Evolutionary conservation across 1,284 basidiomycete species (phyloP), one percentile per base, ranked within the genome.

Genomic region (Singerocomus inundabilis): DNA sequence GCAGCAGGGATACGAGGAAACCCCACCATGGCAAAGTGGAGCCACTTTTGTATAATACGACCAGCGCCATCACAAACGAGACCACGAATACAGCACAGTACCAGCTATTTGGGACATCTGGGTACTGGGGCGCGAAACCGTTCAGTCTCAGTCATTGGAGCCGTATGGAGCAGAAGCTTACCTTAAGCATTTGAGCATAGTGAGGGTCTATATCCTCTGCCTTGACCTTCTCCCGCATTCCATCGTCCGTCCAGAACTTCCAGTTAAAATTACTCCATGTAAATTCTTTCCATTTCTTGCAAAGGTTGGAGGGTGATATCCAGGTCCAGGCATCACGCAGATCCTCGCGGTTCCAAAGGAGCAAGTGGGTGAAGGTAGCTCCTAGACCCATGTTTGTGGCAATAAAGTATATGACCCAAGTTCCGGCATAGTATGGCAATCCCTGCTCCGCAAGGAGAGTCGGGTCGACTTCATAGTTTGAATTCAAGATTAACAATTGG

Each of bases 131-230:
- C 7, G 8, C 33, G 7, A 9, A 34, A 10, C 21, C 9, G 12
- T n/a, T 46, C 26, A 4, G 18, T 2, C 13, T 35, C 11, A 21
- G 10, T 36, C 6, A 13, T 35, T 15, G 24, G 15, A 32, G 25
- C 31, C 26, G n/a, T n/a, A n/a, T n/a, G n/a, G n/a, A 15, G 39
- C 24, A 3, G 5, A 34, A 10, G 13, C 65, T 47, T n/a, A 73
- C 76, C 69, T 76, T 76, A 18, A 78, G 67, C 78, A 81, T 81
- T 55, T 78, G 63, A n/a, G 66, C 67, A 49, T 80, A 80, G 57
- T 81, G 79, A 15, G 78, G 78, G 53, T 81, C 79, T 10, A 74
- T 55, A 29, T 70, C 67, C 32, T 66, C 59, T 6, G 56, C 56
- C 2, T 53, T 50, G 2, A 53, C 46, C 12, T 64, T 49, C 5